These are phyloP conservation scores for Hirsutella minnesotensis DNA, from an alignment of 2,329 filamentous ascomycete genomes.

Conservation along the genomic window DNA sequence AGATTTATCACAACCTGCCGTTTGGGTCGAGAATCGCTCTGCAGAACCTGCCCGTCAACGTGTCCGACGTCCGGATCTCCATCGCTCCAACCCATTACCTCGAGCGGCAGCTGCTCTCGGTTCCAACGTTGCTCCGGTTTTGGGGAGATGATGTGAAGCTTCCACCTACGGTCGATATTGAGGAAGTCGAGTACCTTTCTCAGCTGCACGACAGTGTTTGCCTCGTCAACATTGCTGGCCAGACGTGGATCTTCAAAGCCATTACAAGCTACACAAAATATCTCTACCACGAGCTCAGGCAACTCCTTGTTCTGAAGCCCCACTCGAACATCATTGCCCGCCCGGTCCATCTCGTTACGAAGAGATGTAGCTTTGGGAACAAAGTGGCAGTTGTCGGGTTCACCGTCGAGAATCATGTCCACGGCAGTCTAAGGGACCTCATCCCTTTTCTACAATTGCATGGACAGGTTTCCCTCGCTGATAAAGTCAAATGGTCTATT, in stretches of 20 bases:
- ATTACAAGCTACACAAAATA: slow-evolving; percentile 46
- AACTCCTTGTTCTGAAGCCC: slow-evolving; percentile 37
- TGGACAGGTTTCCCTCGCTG: slow-evolving; percentile 24
- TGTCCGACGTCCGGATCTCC: slow-evolving; percentile 31
- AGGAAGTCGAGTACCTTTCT: slow-evolving; percentile 33
- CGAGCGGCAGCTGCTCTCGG: slow-evolving; percentile 38
- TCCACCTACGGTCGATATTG: slow-evolving; percentile 36
- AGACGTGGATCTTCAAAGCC: slow-evolving; percentile 44
- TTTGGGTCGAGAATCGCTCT: slow-evolving; percentile 48
- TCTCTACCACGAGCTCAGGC: slow-evolving; percentile 48
- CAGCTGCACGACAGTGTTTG: slow-evolving; percentile 50
- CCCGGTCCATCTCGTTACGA: slow-evolving; percentile 43
- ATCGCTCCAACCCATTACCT: slow-evolving; percentile 39
- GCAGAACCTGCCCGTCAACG: slow-evolving; percentile 34
- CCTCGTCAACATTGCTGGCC: slow-evolving; percentile 31
- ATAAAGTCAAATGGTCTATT: slow-evolving; percentile 40
- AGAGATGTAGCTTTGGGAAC: slow-evolving; percentile 41
- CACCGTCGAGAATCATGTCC: slow-evolving; percentile 38
- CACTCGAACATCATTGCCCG: slow-evolving; percentile 41
- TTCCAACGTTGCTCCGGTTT: slow-evolving; percentile 25
- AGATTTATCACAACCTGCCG: slow-evolving; percentile 33
- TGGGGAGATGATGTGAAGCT: slow-evolving; percentile 31
- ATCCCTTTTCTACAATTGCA: slow-evolving; percentile 39
- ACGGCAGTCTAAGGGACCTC: slow-evolving; percentile 43
- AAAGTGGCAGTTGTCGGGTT: slow-evolving; percentile 46